Percentiles rank a stretch among this genome's conserved stretches.
phyloP scores from a whole-genome alignment of 148 eudicot species.

The Nepenthes mirabilis region DNA sequence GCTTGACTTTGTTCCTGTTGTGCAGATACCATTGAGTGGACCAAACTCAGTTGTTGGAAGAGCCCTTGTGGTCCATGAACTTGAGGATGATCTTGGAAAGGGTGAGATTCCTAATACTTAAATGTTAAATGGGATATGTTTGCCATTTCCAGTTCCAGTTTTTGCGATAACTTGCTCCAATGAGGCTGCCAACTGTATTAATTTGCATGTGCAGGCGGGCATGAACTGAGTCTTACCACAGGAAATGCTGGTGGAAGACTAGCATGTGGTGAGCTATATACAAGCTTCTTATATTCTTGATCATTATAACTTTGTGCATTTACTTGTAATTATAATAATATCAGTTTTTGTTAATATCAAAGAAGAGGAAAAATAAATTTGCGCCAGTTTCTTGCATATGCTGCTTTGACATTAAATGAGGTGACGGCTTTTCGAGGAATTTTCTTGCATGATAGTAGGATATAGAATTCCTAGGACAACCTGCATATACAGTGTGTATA shows the following conservation, averaged over 20 bases:
- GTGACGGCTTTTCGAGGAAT: too few relatives aligned
- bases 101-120: constrained; percentile 28
- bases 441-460: too few relatives aligned
- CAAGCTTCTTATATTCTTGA: neutral
- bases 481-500: too few relatives aligned
- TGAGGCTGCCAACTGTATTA: neutral
- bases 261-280: constrained; percentile 70
- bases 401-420: too few relatives aligned
- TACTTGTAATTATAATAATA: neutral
- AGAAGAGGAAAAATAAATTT: too few relatives aligned
- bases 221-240: constrained; percentile 81
- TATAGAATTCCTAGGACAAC: too few relatives aligned
- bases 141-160: neutral
- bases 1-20: neutral
- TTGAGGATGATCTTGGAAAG: constrained; percentile 92
- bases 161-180: neutral
- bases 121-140: neutral
- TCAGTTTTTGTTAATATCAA: neutral
- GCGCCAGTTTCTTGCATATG: too few relatives aligned
- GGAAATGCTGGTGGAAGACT: constrained; percentile 97
- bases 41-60: constrained; percentile 84
- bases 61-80: constrained; percentile 93
- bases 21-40: constrained; percentile 82
- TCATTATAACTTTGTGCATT: neutral
- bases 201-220: constrained; percentile 60